phyloP scores from a whole-genome alignment of 768 basidiomycete species.

The Suillus luteus region DNA sequence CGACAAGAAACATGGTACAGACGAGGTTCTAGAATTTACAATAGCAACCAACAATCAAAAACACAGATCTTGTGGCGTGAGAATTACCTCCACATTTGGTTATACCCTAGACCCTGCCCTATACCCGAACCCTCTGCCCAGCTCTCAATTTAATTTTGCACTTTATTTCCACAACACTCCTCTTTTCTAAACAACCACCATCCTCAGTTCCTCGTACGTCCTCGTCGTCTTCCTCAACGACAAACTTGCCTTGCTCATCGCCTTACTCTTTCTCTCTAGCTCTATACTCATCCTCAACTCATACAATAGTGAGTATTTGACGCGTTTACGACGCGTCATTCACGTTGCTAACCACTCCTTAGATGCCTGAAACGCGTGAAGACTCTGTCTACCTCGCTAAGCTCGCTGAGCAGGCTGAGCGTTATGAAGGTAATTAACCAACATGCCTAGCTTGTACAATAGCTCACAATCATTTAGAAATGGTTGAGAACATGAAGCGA shows the following conservation, averaged over 20 bases:
- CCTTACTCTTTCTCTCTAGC: conserved; percentile 20
- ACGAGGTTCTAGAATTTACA: conserved; percentile 13
- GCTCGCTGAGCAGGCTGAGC: conserved; percentile 99
- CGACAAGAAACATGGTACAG: conserved; percentile 5
- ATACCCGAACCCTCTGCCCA: conserved; percentile 73
- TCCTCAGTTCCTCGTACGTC: conserved; percentile 48
- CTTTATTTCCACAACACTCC: conserved; percentile 49
- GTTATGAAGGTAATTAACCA: conserved; percentile 80
- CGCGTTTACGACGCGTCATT: conserved; percentile 44
- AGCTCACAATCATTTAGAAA: conserved; percentile 54
- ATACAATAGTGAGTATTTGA: conserved; percentile 43
- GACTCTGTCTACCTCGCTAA: conserved; percentile 99
- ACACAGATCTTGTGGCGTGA: conserved; percentile 31
- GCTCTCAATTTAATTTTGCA: conserved; percentile 63
- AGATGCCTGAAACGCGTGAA: conserved; percentile 87
- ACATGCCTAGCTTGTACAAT: background rate
- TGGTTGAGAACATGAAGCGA: conserved; percentile 99
- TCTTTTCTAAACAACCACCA: conserved; percentile 49
- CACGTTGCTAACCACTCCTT: conserved; percentile 19
- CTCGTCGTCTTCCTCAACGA: conserved; percentile 32
- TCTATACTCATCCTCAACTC: conserved; percentile 25
- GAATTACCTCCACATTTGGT: conserved; percentile 15
- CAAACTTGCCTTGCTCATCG: conserved; percentile 38
- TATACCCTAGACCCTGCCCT: conserved; percentile 42
- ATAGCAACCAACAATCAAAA: conserved; percentile 14